A percentile compares a stretch with the other conserved stretches of the same genome.
These are phyloP conservation scores for Fusarium hainanense DNA, from an alignment of 2,329 filamentous ascomycete genomes.

Conservation along the genomic window DNA sequence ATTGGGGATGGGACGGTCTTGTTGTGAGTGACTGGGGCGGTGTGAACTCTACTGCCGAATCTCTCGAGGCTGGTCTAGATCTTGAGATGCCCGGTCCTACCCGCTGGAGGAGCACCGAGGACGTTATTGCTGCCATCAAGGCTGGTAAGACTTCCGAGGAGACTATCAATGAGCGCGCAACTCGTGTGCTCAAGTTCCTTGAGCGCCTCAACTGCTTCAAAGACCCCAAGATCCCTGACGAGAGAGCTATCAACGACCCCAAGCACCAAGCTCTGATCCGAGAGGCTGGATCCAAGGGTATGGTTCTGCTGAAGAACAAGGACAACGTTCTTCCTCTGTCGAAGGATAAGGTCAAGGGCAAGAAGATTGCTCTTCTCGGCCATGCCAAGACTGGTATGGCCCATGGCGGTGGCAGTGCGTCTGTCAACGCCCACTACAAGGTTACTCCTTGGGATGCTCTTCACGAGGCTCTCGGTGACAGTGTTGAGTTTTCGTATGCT, in stretches of 20 bases:
- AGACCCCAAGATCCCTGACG: conserved; percentile 44
- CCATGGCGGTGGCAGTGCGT: conserved; percentile 54
- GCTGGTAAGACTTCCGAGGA: conserved; percentile 46
- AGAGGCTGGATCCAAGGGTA: conserved; percentile 59
- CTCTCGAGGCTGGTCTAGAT: conserved; percentile 49
- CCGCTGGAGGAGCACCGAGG: conserved; percentile 45
- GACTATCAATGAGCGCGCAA: conserved; percentile 47
- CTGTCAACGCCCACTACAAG: conserved; percentile 51
- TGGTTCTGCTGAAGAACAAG: conserved; percentile 74
- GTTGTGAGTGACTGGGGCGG: conserved; percentile 55
- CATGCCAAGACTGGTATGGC: conserved; percentile 50
- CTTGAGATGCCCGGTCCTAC: conserved; percentile 55
- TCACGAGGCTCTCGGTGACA: conserved; percentile 42
- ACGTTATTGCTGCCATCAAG: conserved; percentile 48
- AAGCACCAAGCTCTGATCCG: conserved; percentile 49
- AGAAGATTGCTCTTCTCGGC: conserved; percentile 50
- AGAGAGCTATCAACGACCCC: conserved; percentile 48
- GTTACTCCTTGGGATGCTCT: conserved; percentile 51
- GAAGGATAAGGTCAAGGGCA: conserved; percentile 47
- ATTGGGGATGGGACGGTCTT: conserved; percentile 56
- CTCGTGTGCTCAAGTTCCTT: conserved; percentile 46
- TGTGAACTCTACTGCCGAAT: conserved; percentile 48
- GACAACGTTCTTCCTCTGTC: conserved; percentile 67
- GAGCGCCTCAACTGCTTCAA: conserved; percentile 47
- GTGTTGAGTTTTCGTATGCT: conserved; percentile 47